Evolutionary conservation across 2,329 filamentous ascomycete genomes (phyloP), one percentile per base, ranked within the genome.

Genomic region (Colletotrichum tanaceti): DNA sequence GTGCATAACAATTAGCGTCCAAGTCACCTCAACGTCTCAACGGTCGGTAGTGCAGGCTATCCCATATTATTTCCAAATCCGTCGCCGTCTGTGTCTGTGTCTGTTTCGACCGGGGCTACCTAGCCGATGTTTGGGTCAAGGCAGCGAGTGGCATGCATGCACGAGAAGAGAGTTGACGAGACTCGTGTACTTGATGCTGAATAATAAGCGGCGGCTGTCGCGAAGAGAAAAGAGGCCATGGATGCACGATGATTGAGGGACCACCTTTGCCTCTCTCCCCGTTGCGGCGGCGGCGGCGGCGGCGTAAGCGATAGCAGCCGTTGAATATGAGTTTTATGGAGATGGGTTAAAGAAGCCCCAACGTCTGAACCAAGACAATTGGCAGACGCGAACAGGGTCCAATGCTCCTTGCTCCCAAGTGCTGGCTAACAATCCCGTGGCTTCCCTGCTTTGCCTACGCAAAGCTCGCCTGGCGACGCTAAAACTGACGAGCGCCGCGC

Each of bases 401-500:
- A 65, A 49, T 22, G 63, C 58, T 58, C 47, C 57, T 50, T 35
- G 46, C 54, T 59, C 28, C 20, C 20, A 55, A 44, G 44, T 41
- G 58, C 44, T 47, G 44, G 62, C 57, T 55, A 46, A 52, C n/a
- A 24, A 52, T 24, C 39, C 41, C 63, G 49, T 49, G 47, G 10
- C 57, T 59, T 59, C 57, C 57, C 57, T 59, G 57, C 24, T 44
- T 59, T 49, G 43, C 57, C 57, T 59, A 44, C 24, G 20, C 57
- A 22, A 44, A 43, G 28, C 32, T 61, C 57, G 18, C 57, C 58
- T 44, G 43, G 58, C 43, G 61, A 59, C 61, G 49, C 61, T 54
- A 65, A 59, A 18, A 65, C 54, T 68, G 61, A 68, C 60, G 61
- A 68, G 65, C 65, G 53, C 32, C 16, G 65, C 54, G 65, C 65